These are phyloP conservation scores for Nakazawaea ernobii DNA, from an alignment of 805 yeast species.

Conservation along the genomic window DNA sequence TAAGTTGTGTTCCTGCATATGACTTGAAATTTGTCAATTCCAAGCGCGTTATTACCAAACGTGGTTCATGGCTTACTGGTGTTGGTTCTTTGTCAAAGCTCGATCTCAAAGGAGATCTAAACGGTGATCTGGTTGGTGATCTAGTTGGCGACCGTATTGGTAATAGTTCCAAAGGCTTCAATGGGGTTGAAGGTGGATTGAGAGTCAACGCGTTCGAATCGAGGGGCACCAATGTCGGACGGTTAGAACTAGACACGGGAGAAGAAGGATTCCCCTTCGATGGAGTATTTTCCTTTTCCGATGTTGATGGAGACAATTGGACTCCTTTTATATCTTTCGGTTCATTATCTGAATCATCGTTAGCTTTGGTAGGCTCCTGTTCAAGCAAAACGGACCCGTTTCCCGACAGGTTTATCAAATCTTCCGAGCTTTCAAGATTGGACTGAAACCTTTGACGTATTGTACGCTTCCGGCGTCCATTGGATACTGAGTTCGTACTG, in stretches of 20 bases:
- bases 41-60: conserved; percentile 72
- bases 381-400: neutral
- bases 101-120: neutral
- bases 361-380: neutral
- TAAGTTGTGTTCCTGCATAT: conserved; percentile 86
- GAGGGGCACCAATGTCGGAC: conserved; percentile 8
- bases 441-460: conserved; percentile 6
- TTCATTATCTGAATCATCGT: neutral
- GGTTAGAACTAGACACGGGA: neutral
- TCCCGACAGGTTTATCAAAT: conserved; percentile 3
- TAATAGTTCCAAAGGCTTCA: conserved; percentile 6
- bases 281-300: conserved; percentile 5
- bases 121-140: conserved; percentile 8
- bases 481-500: neutral
- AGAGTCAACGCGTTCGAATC: conserved; percentile 7
- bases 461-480: conserved; percentile 7
- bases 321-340: neutral
- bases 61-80: conserved; percentile 28
- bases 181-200: conserved; percentile 9
- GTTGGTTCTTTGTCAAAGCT: neutral
- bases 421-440: conserved; percentile 1
- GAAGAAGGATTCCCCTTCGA: neutral
- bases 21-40: conserved; percentile 86
- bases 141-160: conserved; percentile 11
- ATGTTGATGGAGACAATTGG: neutral